Base-by-base conservation (phyloP, 2,329 filamentous ascomycete species). In the Ophiostoma novo-ulmi region DNA sequence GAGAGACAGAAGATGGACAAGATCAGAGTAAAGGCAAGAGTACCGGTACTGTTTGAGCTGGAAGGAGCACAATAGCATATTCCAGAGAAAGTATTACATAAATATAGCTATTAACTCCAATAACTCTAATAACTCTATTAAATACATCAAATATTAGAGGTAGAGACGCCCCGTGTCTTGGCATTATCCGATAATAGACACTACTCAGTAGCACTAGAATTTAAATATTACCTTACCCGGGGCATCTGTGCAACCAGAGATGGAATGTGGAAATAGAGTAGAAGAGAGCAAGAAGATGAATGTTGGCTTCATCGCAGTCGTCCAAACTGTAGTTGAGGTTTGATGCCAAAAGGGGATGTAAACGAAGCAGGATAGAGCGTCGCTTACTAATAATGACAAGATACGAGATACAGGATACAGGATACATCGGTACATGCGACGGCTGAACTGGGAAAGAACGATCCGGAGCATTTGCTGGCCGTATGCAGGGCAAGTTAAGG, bases 381-480 rank as follows among this genome's bases (percentile, higher is more conserved):
- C 10, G 52, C 52, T 55, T 48, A 26, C 17, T 20, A 48, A 58
- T 13, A 3, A 31, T 31, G 3, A 31, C 31, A 26, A 1, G 26
- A 26, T 26, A 26, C 26, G 26, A 26, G 2, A 26, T 26, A 26
- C 26, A 26, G 2, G 26, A 26, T 26, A 2, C 26, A 26, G 26
- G 26, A 11, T 26, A 26, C 52, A 20, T 58, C 13, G n/a, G n/a
- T 26, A 22, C 52, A 58, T 22, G 44, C 44, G 13, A 39, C 44
- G 20, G 52, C 52, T 58, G 52, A 48, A 48, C 44, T 7, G 14
- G 44, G 52, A 22, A 58, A 58, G 52, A 58, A 26, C 52, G n/a
- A 58, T n/a, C 52, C 52, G 52, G 52, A 58, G 52, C 52, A 58
- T 58, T 58, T 58, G 22, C 52, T 58, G 44, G 44, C 26, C 26